phyloP scores from a whole-genome alignment of 1,139 yeast species.

The Hansenula lynferdii region DNA sequence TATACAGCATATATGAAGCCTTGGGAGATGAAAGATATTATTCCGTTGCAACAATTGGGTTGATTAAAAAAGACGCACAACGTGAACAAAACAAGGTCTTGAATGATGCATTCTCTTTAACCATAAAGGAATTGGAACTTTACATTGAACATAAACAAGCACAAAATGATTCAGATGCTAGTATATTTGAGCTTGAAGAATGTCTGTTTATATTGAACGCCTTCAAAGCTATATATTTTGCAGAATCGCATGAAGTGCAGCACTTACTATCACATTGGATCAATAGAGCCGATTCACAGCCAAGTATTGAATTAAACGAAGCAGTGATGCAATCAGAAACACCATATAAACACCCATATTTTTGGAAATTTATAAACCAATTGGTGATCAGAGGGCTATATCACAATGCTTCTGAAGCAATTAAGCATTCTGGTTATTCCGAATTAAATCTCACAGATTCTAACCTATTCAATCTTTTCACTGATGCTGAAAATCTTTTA shows the following conservation, averaged over 20 bases:
- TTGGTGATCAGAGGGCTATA: conserved; percentile 60
- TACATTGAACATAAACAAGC: conserved; percentile 24
- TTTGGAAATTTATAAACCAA: conserved; percentile 63
- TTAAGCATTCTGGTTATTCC: conserved; percentile 33
- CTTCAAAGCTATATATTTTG: conserved; percentile 49
- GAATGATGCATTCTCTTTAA: conserved; percentile 29
- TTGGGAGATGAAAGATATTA: conserved; percentile 33
- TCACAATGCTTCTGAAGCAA: conserved; percentile 46
- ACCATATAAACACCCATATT: conserved; percentile 51
- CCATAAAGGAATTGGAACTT: conserved; percentile 28
- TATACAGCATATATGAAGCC: conserved; percentile 32
- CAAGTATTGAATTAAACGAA: conserved; percentile 44
- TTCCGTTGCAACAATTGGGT: conserved; percentile 32
- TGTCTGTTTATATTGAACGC: conserved; percentile 51
- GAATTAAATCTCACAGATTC: conserved; percentile 29
- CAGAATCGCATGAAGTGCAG: conserved; percentile 41
- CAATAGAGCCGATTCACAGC: conserved; percentile 59
- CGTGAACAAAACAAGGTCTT: conserved; percentile 28
- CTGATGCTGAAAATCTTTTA: conserved; percentile 38
- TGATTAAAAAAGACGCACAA: conserved; percentile 28
- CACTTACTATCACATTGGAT: conserved; percentile 47
- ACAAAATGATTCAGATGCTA: conserved; percentile 14
- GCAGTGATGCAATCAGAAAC: conserved; percentile 34
- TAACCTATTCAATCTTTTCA: conserved; percentile 36
- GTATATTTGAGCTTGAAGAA: conserved; percentile 40